Evolutionary conservation across 768 basidiomycete species (phyloP).

Genomic region (Suillus americanus): DNA sequence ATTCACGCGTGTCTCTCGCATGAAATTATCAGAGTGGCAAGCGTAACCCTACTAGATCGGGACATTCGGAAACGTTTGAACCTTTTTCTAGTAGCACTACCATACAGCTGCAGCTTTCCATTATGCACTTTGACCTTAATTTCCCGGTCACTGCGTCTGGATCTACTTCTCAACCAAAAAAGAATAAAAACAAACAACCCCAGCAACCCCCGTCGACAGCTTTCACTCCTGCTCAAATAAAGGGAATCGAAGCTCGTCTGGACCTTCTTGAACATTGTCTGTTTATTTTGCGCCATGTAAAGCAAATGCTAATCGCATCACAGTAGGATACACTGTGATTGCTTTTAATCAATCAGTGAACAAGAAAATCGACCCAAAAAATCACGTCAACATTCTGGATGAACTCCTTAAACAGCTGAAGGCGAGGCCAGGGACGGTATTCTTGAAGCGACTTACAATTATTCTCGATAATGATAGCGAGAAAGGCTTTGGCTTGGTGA

Average conservation of each 20-base stretch:
- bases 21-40: too few relatives aligned
- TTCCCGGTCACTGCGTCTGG: slow-evolving; percentile 43
- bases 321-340: slow-evolving; percentile 87
- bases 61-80: too few relatives aligned
- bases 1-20: too few relatives aligned
- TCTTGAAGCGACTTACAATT: slow-evolving; percentile 78
- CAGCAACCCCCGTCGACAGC: slow-evolving; percentile 35
- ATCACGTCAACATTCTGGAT: slow-evolving; percentile 64
- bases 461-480: slow-evolving; percentile 82
- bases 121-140: slow-evolving; percentile 71
- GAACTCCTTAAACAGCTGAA: slow-evolving; percentile 59
- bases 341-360: slow-evolving; percentile 74
- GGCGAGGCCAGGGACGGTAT: slow-evolving; percentile 57
- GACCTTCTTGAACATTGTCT: slow-evolving; percentile 73
- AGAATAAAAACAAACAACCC: slow-evolving; percentile 29
- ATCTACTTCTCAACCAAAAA: slow-evolving; percentile 20
- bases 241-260: slow-evolving; percentile 58
- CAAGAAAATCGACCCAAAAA: slow-evolving; percentile 70
- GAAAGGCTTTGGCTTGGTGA: slow-evolving; percentile 80
- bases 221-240: slow-evolving; percentile 58
- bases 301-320: slow-evolving; percentile 8
- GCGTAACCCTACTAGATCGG: neutral
- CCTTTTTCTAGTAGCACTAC: neutral
- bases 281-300: slow-evolving; percentile 23
- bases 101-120: neutral